Conservation (phyloP, 1,284 basidiomycete genomes). For the Heterobasidion irregulare region DNA sequence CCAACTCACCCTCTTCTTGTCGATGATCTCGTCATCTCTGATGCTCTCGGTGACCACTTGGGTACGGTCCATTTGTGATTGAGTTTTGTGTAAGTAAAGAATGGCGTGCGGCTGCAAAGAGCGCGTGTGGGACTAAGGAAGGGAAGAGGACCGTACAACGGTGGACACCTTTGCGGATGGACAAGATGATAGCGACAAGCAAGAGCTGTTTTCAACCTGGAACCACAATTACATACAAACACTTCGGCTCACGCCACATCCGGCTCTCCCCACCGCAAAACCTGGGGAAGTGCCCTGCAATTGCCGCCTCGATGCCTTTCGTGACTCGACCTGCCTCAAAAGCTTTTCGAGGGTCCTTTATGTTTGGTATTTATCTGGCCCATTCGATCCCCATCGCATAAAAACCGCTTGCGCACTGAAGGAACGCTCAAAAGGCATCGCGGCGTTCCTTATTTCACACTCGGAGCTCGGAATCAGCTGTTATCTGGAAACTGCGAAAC, state of each 20-base stretch:
- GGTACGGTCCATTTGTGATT: slow-evolving; percentile 24
- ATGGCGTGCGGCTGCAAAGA: slow-evolving; percentile 22
- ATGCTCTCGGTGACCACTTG: slow-evolving; percentile 16
- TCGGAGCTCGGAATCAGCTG: not conserved
- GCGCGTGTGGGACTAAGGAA: slow-evolving; percentile 23
- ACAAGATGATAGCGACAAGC: slow-evolving; percentile 11
- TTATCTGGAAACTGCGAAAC: not conserved
- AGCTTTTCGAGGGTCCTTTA: not conserved
- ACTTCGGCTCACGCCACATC: slow-evolving; percentile 8
- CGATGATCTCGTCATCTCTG: slow-evolving; percentile 22
- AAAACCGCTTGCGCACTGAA: too few species aligned
- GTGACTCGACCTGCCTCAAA: not conserved
- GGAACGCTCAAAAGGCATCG: not conserved
- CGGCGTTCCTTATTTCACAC: not conserved
- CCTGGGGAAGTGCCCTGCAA: not conserved
- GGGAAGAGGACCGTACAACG: slow-evolving; percentile 24
- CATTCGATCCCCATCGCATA: too few species aligned
- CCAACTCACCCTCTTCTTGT: slow-evolving; percentile 25
- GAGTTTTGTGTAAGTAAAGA: slow-evolving; percentile 24
- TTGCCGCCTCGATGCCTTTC: not conserved
- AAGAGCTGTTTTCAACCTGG: slow-evolving; percentile 1
- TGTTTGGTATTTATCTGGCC: too few species aligned
- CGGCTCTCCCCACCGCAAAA: slow-evolving; percentile 11
- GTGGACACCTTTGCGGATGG: slow-evolving; percentile 13
- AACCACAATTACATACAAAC: slow-evolving; percentile 13